Percentiles rank a stretch among this genome's conserved stretches.
Evolutionary conservation across 352 stramenopile genomes (phyloP).

Genomic region (Globisporangium iwayamae): DNA sequence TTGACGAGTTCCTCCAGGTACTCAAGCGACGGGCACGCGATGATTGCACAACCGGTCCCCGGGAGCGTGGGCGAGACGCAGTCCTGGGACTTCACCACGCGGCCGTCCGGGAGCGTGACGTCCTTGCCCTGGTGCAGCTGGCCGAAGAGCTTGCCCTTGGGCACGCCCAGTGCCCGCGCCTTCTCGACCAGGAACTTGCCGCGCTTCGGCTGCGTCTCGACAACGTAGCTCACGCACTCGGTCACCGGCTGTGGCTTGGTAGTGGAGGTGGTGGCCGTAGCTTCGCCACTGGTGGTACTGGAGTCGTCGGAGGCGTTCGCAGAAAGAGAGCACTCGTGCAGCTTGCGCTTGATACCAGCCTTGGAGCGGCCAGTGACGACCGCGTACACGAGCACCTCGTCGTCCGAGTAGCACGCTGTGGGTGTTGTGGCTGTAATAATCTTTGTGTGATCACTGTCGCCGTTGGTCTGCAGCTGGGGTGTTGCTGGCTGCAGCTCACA

Average conservation of each 20-base stretch:
- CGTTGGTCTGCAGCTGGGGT: no score
- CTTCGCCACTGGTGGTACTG: neutral
- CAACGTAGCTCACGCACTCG: constrained; percentile 64
- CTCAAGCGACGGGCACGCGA: constrained; percentile 57
- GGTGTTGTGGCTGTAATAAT: neutral
- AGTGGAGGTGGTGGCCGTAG: neutral
- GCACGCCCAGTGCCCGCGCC: constrained; percentile 62
- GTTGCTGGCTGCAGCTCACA: constrained; percentile 24
- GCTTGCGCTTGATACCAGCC: constrained; percentile 55
- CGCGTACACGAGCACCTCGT: constrained; percentile 50
- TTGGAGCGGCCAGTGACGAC: constrained; percentile 31
- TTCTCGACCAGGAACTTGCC: constrained; percentile 81
- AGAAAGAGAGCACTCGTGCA: constrained; percentile 23
- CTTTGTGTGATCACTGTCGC: neutral
- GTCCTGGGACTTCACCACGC: constrained; percentile 58
- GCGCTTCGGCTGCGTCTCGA: constrained; percentile 64
- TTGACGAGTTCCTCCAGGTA: constrained; percentile 60
- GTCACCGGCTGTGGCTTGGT: constrained; percentile 15
- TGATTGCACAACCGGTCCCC: constrained; percentile 40
- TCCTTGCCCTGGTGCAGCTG: constrained; percentile 78
- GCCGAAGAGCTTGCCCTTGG: constrained; percentile 74
- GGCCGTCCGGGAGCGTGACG: constrained; percentile 61
- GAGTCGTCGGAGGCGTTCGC: neutral
- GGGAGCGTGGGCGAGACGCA: constrained; percentile 69
- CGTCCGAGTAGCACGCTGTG: constrained; percentile 43